phyloP scores from a whole-genome alignment of 2,329 filamentous ascomycete genomes.

The Fonsecaea nubica region DNA sequence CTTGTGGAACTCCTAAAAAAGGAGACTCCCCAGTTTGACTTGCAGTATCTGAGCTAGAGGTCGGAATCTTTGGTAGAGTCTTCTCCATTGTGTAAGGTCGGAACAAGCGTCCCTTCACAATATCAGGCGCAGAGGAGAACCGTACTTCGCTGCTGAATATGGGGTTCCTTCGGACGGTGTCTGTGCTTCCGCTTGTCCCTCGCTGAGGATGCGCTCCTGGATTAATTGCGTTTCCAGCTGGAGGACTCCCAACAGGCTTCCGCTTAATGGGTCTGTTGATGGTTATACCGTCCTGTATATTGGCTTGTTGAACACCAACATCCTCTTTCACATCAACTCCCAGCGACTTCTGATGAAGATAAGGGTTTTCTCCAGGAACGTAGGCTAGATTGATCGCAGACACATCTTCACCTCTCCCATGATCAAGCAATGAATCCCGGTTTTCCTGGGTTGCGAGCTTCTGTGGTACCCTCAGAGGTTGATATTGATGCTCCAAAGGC shows the following conservation, averaged over 20 bases:
- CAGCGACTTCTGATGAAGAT: not conserved
- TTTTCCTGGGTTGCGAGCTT: slow-evolving; percentile 18
- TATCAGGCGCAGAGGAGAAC: slow-evolving; percentile 34
- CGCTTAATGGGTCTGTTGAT: slow-evolving; percentile 26
- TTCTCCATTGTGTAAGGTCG: slow-evolving; percentile 44
- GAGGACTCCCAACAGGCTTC: slow-evolving; percentile 38
- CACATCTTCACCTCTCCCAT: not conserved
- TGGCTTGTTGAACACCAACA: not conserved
- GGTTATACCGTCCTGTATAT: not conserved
- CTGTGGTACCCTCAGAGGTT: slow-evolving; percentile 23
- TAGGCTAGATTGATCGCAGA: not conserved
- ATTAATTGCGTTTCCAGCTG: slow-evolving; percentile 6
- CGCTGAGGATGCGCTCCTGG: slow-evolving; percentile 4
- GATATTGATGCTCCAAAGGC: slow-evolving; percentile 17
- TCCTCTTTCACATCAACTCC: slow-evolving; percentile 9
- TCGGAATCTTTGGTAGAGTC: slow-evolving; percentile 43
- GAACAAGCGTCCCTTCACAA: not conserved
- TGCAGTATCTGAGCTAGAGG: slow-evolving; percentile 25
- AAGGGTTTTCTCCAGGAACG: not conserved
- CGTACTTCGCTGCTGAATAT: slow-evolving; percentile 25
- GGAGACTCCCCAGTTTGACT: slow-evolving; percentile 21
- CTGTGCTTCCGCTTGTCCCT: slow-evolving; percentile 25
- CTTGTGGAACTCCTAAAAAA: slow-evolving; percentile 42
- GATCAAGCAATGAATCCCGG: not conserved
- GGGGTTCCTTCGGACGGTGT: slow-evolving; percentile 37